Evolutionary conservation across 768 basidiomycete genomes (phyloP).

Genomic region (Tricholoma sp.): DNA sequence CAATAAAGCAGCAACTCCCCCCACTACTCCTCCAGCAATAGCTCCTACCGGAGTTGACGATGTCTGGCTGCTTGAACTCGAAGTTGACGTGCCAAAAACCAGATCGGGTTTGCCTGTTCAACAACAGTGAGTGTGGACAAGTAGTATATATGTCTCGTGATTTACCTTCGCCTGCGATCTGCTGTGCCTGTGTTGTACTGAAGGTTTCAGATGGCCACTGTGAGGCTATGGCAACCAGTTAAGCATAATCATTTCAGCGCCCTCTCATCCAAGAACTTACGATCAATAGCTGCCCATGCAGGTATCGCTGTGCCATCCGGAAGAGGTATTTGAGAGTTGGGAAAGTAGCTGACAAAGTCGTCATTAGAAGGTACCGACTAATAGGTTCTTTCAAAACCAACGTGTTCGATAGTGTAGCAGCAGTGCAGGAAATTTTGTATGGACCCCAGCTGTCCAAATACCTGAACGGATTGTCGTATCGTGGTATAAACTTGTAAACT

Average conservation of each 20-base stretch:
- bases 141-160: neutral
- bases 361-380: neutral
- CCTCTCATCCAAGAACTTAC: slow-evolving; percentile 26
- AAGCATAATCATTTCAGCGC: neutral
- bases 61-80: slow-evolving; percentile 9
- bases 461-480: neutral
- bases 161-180: slow-evolving; percentile 22
- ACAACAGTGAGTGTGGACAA: neutral
- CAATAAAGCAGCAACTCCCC: slow-evolving; percentile 30
- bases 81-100: slow-evolving; percentile 4
- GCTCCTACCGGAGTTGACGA: slow-evolving; percentile 27
- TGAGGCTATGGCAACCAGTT: slow-evolving; percentile 24
- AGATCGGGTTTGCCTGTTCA: slow-evolving; percentile 26
- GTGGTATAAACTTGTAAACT: neutral
- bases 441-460: slow-evolving; percentile 17
- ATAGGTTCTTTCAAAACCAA: neutral
- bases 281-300: slow-evolving; percentile 41
- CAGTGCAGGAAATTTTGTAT: slow-evolving; percentile 5
- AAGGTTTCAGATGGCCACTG: slow-evolving; percentile 27
- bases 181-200: slow-evolving; percentile 23
- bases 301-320: slow-evolving; percentile 34
- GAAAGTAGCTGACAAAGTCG: slow-evolving; percentile 31
- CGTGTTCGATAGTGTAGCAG: neutral
- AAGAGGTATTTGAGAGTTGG: slow-evolving; percentile 25
- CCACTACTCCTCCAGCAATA: slow-evolving; percentile 42